Base-by-base conservation (phyloP, 176 grass and related monocot genomes). In the Musa acuminata region DNA sequence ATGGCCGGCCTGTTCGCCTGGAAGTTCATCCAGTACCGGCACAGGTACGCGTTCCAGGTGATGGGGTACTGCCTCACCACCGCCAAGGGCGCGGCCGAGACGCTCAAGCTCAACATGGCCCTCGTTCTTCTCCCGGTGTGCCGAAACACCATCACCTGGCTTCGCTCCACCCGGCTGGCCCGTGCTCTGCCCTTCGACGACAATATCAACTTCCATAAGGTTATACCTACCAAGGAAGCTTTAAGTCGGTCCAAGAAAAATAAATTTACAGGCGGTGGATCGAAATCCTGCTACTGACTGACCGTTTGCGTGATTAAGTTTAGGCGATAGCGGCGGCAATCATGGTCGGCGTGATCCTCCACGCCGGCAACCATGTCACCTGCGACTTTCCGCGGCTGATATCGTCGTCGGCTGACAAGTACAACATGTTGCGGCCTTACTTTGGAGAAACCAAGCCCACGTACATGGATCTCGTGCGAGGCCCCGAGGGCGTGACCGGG, bases 161-260 rank as follows among this genome's bases (percentile, higher is more conserved):
- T 99, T 74, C 81, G 96, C 55, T 91, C 83, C 72, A 99, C 96
- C 49, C 85, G 86, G 53, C 88, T 89, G 27, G 80, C 96, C 9
- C 88, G 88, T 22, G 78, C 70, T 65, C 80, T 99, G 26, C 96
- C 96, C 17, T 95, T 99, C 80, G 96, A 99, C 81, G 96, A 99
- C 80, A 99, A 91, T 77, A 95, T 99, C 76, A 99, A 99, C 81
- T 99, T 99, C 72, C 96, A 99, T 80, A 99, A 99, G 96, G 96
- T 99, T 70, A 43, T 43, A 4, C 35, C 4, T 43, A 43, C 35
- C 4, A 4, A 6, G 35, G 35, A 43, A 43, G 35, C 35, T 43
- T 43, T 43, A 43, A 43, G 4, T 43, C 35, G 35, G 3, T 43
- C 35, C 35, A 3, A 43, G 35, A 5, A 43, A 43, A 6, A 4